Evolutionary conservation across 2,329 filamentous ascomycete species (phyloP).

Genomic region (Neofusicoccum cordaticola): DNA sequence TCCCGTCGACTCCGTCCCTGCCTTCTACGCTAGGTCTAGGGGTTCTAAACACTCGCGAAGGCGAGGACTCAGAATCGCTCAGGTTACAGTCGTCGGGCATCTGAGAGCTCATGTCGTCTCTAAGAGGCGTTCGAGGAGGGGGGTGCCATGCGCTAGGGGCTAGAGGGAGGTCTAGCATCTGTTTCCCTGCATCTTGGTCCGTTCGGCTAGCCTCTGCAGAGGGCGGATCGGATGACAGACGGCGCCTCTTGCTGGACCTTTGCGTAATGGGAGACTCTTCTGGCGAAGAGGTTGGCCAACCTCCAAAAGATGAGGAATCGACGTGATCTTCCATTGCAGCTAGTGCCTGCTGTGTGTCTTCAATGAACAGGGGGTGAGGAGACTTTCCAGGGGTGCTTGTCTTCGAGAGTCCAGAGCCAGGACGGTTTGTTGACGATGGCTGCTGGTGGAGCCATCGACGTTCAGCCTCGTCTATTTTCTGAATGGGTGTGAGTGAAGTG

Average conservation of each 20-base stretch:
- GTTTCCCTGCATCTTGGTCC: background rate
- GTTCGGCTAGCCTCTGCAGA: background rate
- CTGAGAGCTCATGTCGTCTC: background rate
- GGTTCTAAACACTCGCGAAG: background rate
- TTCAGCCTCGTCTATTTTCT: background rate
- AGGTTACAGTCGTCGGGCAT: background rate
- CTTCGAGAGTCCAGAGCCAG: background rate
- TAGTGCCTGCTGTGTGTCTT: slow-evolving; percentile 44
- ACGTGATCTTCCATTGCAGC: slow-evolving; percentile 43
- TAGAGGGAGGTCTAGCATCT: background rate
- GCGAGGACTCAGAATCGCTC: background rate
- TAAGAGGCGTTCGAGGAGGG: background rate
- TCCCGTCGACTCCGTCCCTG: background rate
- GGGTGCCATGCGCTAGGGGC: background rate
- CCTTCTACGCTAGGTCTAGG: background rate
- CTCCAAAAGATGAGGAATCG: slow-evolving; percentile 21
- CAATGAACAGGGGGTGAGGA: slow-evolving; percentile 28
- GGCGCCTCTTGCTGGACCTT: background rate
- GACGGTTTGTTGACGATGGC: background rate
- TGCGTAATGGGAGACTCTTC: slow-evolving; percentile 20
- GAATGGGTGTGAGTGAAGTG: background rate
- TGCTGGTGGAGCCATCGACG: background rate
- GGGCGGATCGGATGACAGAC: background rate
- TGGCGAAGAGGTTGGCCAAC: slow-evolving; percentile 5
- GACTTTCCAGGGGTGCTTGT: background rate